Conservation (phyloP, 2,329 filamentous ascomycete species). For the Monilinia vaccinii-corymbosi region DNA sequence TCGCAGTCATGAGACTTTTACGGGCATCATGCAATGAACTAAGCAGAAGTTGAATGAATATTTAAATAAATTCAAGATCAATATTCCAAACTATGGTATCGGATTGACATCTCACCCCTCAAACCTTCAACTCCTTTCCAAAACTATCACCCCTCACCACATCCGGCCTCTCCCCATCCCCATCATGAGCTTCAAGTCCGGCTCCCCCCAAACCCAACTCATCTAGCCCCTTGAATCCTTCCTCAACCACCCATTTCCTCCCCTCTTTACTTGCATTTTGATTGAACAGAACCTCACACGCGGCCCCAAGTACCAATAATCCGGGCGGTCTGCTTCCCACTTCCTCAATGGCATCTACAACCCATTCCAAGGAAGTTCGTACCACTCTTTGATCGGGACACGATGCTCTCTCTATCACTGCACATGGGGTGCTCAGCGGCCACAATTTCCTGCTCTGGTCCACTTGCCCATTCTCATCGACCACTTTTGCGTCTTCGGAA, state of each 20-base stretch:
- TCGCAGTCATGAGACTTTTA: no score
- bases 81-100: neutral
- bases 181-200: conserved; percentile 16
- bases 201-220: conserved; percentile 18
- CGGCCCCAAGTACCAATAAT: conserved; percentile 72
- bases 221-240: conserved; percentile 72
- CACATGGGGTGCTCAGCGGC: conserved; percentile 74
- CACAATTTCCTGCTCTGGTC: conserved; percentile 42
- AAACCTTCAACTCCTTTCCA: conserved; percentile 17
- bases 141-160: conserved; percentile 16
- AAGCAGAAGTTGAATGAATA: neutral
- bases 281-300: conserved; percentile 62
- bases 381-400: conserved; percentile 93
- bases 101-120: neutral
- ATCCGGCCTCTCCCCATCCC: conserved; percentile 8
- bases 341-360: conserved; percentile 74
- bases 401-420: conserved; percentile 85
- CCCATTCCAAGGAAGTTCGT: conserved; percentile 70
- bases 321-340: conserved; percentile 87
- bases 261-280: conserved; percentile 42
- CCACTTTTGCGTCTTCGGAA: conserved; percentile 30
- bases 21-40: no score
- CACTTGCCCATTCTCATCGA: conserved; percentile 25
- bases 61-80: neutral
- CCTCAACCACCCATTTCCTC: conserved; percentile 74